These are phyloP conservation scores for Termitomyces sp. DNA, from an alignment of 768 basidiomycete species.

Conservation along the genomic window DNA sequence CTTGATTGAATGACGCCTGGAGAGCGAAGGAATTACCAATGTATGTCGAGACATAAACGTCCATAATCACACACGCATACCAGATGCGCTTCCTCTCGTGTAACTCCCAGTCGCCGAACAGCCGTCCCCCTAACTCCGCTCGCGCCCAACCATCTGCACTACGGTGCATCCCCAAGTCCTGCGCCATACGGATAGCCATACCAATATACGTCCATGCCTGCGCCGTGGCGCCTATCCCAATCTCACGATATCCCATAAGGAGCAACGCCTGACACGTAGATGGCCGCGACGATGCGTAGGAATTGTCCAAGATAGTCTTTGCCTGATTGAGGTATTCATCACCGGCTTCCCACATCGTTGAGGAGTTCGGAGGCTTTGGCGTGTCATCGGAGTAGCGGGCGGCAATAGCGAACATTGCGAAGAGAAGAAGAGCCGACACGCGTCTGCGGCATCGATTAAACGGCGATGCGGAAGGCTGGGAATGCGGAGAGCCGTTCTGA, in stretches of 20 bases:
- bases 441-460: slow-evolving; percentile 42
- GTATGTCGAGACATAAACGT: slow-evolving; percentile 77
- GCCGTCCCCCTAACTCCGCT: slow-evolving; percentile 47
- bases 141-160: slow-evolving; percentile 77
- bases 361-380: slow-evolving; percentile 41
- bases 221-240: slow-evolving; percentile 88
- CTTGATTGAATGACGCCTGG: background rate
- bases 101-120: slow-evolving; percentile 63
- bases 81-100: slow-evolving; percentile 73
- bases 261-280: slow-evolving; percentile 79
- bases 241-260: slow-evolving; percentile 80
- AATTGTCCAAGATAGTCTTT: slow-evolving; percentile 61
- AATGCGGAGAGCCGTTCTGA: slow-evolving; percentile 18
- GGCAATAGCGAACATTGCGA: slow-evolving; percentile 83
- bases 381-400: slow-evolving; percentile 59
- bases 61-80: slow-evolving; percentile 78
- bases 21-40: slow-evolving; percentile 47
- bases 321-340: slow-evolving; percentile 70
- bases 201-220: slow-evolving; percentile 85
- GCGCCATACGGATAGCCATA: slow-evolving; percentile 91
- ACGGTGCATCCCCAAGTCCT: slow-evolving; percentile 83
- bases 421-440: slow-evolving; percentile 65
- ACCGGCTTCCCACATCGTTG: slow-evolving; percentile 80
- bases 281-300: slow-evolving; percentile 70
- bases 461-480: slow-evolving; percentile 28